These are phyloP conservation scores for Glaciozyma antarctica DNA, from an alignment of 768 basidiomycete genomes.

Conservation along the genomic window DNA sequence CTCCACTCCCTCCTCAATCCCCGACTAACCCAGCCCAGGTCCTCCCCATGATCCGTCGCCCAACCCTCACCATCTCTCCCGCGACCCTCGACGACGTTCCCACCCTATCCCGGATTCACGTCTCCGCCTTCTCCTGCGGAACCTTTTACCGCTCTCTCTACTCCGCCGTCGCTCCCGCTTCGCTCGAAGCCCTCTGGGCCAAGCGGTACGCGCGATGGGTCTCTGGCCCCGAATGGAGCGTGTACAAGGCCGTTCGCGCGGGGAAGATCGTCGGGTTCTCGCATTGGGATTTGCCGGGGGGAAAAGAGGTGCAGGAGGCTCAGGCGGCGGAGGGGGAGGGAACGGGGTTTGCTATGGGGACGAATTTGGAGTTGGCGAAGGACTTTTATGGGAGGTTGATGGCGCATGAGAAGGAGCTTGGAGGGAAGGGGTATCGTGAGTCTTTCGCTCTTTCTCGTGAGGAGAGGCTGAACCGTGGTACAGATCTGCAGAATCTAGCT, in stretches of 20 bases:
- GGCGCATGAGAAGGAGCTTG: not conserved
- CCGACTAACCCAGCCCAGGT: not conserved
- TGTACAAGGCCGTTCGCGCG: not conserved
- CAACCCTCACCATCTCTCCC: not conserved
- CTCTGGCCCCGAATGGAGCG: not conserved
- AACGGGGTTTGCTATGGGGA: not conserved
- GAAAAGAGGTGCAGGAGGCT: not conserved
- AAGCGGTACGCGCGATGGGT: not conserved
- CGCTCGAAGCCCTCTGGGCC: not conserved
- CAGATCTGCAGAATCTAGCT: too few relatives aligned
- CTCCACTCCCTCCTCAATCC: not conserved
- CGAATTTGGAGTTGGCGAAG: not conserved
- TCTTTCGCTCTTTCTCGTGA: not conserved
- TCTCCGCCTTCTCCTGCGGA: not conserved
- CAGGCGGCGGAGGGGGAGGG: not conserved
- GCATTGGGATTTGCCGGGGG: not conserved
- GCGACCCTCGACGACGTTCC: not conserved
- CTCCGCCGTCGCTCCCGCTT: not conserved
- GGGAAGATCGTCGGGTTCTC: not conserved
- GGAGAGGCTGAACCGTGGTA: too few relatives aligned
- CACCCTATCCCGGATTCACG: not conserved
- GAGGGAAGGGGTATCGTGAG: not conserved
- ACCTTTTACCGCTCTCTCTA: not conserved
- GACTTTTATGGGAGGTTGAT: not conserved
- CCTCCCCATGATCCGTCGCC: not conserved